Base-by-base conservation (phyloP, 164 flowering plant species). In the Brasenia schreberi region DNA sequence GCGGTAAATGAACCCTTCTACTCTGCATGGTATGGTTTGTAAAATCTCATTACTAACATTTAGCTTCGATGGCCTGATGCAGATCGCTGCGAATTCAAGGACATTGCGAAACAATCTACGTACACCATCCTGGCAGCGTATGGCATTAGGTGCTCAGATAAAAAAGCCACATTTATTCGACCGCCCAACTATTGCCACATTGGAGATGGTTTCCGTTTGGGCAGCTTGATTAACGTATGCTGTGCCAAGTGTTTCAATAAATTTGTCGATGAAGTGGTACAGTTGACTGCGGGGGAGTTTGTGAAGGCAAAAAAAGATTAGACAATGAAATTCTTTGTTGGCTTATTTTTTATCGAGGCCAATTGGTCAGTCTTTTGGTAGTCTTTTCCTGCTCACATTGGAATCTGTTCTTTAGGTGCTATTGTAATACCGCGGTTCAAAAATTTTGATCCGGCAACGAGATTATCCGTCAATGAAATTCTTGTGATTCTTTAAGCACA, bases 81-180 rank as follows among this genome's bases (percentile, higher is more conserved):
- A 84, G 90, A 71, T 10, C 56, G 73, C 27, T 60, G 43, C 68
- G 67, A 73, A 61, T 77, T 82, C 68, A 77, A 82, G 76, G 82
- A 82, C 66, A 78, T 84, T 42, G 82, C 78, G 4, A 77, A 76
- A 67, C 66, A 71, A 62, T 82, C 86, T 18, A 85, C 77, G 4
- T 84, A 85, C 77, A 77, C 88, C 42, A 68, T 89, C 70, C 77
- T 87, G 65, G 88, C 84, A 52, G 85, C 86, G 3, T 84, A 82
- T 75, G 96, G 86, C 23, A 73, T 73, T 18, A 81, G 80, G 61
- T 84, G 76, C 67, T 33, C 45, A 42, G 67, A 61, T 18, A 76
- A 67, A 19, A 77, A 80, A 59, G 79, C 77, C 43, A 70, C 66
- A 58, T 43, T 72, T 6, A 70, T 83, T 71, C 76, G 73, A n/a